Base-by-base conservation (phyloP, 306 rosid genomes). In the Vigna radiata region DNA sequence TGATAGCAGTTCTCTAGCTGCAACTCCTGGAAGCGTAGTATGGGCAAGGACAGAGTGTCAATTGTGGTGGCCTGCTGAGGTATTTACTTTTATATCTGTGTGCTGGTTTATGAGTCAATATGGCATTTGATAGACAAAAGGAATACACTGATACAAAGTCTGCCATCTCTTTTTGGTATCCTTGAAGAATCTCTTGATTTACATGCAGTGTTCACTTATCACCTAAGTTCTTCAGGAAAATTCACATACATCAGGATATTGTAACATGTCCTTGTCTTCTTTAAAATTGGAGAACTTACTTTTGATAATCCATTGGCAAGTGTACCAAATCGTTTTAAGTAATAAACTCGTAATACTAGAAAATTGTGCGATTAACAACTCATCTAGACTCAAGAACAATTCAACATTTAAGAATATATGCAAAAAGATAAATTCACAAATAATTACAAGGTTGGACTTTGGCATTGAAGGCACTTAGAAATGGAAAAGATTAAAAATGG, bases 11-110 rank as follows among this genome's bases (percentile, higher is more conserved):
- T 77, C 80, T 71, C 78, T 71, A 79, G 56, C 77, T 69, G 73
- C 65, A 65, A 79, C 78, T 60, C 91, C 86, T 23, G 91, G 90
- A 83, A 87, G 73, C 62, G 83, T 81, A 63, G 88, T 85, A 41
- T 85, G 89, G 91, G 90, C 90, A 16, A 84, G 79, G 78, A 76
- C 85, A 48, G 44, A 33, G 68, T 56, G 68, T 67, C 70, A 79
- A 79, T 53, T 66, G 18, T 85, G 89, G 91, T 89, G 93, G 93
- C 89, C 93, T 66, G 89, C 89, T 39, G 91, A 89, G 87, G 93
- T 89, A 83, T 73, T 60, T 60, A 31, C 70, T 47, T 54, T 60
- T 53, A 31, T 25, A 60, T 67, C 17, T 19, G 21, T 49, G 36
- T 66, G 29, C 79, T 52, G 79, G 62, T 81, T 63, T 72, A 36